Evolutionary conservation across 2,329 filamentous ascomycete species (phyloP).

Genomic region (Rhinocladiella similis): DNA sequence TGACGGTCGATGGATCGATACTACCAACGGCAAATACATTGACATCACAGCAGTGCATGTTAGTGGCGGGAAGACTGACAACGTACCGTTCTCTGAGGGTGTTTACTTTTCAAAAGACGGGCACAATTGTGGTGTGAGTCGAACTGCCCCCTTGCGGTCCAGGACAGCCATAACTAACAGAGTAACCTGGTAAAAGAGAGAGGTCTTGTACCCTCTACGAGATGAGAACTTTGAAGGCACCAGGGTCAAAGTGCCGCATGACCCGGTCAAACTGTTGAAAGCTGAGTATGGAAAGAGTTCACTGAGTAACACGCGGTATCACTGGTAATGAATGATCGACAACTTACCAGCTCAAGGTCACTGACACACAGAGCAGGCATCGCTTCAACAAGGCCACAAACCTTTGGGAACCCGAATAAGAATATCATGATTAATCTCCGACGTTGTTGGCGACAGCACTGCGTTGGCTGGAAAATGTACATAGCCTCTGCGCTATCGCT

Average conservation of each 20-base stretch:
- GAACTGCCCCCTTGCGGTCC: background rate
- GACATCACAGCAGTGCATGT: constrained; percentile 21
- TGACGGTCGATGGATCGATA: constrained; percentile 23
- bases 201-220: constrained; percentile 9
- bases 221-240: constrained; percentile 8
- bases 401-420: constrained; percentile 8
- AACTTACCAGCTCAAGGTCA: background rate
- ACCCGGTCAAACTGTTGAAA: constrained; percentile 2
- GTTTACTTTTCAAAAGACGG: constrained; percentile 16
- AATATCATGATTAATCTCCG: background rate
- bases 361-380: constrained; percentile 1
- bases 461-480: too few species aligned
- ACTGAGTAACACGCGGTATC: constrained; percentile 4
- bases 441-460: too few species aligned
- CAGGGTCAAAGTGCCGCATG: constrained; percentile 8
- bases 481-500: too few species aligned
- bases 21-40: constrained; percentile 17
- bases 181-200: background rate
- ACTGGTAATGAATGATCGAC: constrained; percentile 1
- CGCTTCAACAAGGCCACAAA: constrained; percentile 10
- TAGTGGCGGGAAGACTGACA: background rate
- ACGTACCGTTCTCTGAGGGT: background rate
- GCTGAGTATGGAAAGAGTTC: constrained; percentile 13
- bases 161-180: background rate
- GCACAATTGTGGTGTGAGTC: constrained; percentile 7